Evolutionary conservation across 345 rosid species (phyloP).

Genomic region (Gossypium australe): DNA sequence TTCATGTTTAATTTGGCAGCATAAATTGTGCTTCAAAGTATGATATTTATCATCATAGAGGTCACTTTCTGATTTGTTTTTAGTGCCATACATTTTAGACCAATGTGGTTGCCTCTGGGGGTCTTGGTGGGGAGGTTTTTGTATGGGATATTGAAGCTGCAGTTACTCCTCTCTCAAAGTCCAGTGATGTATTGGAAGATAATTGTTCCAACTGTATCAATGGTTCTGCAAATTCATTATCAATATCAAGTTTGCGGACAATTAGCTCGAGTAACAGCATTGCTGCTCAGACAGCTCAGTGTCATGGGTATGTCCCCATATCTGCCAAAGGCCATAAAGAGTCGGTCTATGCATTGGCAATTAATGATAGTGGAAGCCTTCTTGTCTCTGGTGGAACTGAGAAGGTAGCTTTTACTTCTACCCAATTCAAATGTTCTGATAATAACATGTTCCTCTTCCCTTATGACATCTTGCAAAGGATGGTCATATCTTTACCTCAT

Average conservation of each 20-base stretch:
- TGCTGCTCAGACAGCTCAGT: conserved; percentile 54
- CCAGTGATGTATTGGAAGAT: conserved; percentile 68
- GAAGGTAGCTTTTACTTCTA: conserved; percentile 49
- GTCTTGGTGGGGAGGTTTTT: conserved; percentile 99
- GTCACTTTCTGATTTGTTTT: conserved; percentile 59
- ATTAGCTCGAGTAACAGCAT: conserved; percentile 83
- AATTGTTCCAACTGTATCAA: conserved; percentile 64
- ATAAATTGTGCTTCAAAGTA: conserved; percentile 4
- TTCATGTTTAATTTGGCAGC: conserved; percentile 2
- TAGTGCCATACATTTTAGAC: conserved; percentile 68
- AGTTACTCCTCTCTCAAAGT: conserved; percentile 63
- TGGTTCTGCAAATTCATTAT: conserved; percentile 52
- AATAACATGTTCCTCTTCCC: not conserved
- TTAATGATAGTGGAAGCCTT: conserved; percentile 84
- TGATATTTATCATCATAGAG: conserved; percentile 11
- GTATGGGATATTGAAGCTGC: conserved; percentile 98
- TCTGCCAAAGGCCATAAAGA: conserved; percentile 98
- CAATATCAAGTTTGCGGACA: conserved; percentile 69
- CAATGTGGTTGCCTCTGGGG: conserved; percentile 97
- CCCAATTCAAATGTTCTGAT: not conserved
- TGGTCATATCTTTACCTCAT: not conserved
- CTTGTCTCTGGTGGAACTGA: conserved; percentile 99
- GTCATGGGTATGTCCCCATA: conserved; percentile 76
- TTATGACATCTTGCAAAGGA: not conserved
- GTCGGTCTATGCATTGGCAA: conserved; percentile 95